Conservation (phyloP, 768 basidiomycete species). For the Psilocybe tampanensis region DNA sequence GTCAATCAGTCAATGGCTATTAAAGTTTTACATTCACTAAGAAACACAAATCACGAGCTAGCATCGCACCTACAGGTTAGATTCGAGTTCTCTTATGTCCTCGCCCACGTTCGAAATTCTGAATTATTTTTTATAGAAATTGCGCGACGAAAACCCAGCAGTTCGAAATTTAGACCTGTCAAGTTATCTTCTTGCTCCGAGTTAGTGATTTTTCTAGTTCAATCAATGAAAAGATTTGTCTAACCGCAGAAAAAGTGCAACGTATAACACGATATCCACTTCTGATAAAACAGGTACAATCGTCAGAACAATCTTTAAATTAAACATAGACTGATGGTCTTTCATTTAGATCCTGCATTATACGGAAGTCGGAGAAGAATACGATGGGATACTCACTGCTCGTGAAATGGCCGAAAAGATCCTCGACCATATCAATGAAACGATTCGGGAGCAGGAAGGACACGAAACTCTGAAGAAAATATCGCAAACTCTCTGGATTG, state of each 20-base stretch:
- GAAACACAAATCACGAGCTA: slow-evolving; percentile 68
- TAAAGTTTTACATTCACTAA: slow-evolving; percentile 72
- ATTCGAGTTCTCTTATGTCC: background rate
- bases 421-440: slow-evolving; percentile 83
- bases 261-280: slow-evolving; percentile 94
- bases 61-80: slow-evolving; percentile 68
- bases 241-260: slow-evolving; percentile 65
- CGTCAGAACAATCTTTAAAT: background rate
- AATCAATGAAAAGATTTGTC: background rate
- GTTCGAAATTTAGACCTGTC: slow-evolving; percentile 86
- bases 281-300: slow-evolving; percentile 70
- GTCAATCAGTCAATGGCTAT: slow-evolving; percentile 84
- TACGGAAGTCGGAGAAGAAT: slow-evolving; percentile 70
- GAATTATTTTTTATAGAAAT: slow-evolving; percentile 43
- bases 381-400: slow-evolving; percentile 51
- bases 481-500: slow-evolving; percentile 85
- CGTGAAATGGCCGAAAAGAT: slow-evolving; percentile 71
- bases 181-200: slow-evolving; percentile 90
- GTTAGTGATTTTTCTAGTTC: slow-evolving; percentile 44
- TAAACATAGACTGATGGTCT: background rate
- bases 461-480: slow-evolving; percentile 72
- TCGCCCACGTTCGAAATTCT: background rate
- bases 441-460: slow-evolving; percentile 83
- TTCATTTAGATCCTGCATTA: slow-evolving; percentile 68
- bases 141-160: slow-evolving; percentile 71